Percentiles rank a stretch among this genome's conserved stretches.
phyloP scores from a whole-genome alignment of 1,284 basidiomycete genomes.

The Irpex sp. region DNA sequence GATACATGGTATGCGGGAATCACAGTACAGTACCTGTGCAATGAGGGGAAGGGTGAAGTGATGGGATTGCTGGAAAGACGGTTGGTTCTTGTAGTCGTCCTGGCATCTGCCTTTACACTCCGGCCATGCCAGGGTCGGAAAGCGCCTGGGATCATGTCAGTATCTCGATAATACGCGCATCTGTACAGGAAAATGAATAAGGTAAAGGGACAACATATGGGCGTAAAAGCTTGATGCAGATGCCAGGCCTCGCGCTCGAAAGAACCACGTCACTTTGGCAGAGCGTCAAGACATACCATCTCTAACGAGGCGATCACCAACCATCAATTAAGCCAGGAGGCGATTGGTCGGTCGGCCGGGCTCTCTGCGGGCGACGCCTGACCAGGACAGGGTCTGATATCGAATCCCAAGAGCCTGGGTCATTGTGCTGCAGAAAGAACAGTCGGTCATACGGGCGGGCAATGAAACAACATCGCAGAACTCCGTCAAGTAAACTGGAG shows the following conservation, averaged over 20 bases:
- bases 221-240: constrained; percentile 9
- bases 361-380: background rate
- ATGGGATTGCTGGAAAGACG: constrained; percentile 6
- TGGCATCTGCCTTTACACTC: constrained; percentile 13
- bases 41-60: constrained; percentile 12
- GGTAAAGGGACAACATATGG: constrained; percentile 13
- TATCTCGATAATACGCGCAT: constrained; percentile 15
- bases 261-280: background rate
- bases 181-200: constrained; percentile 9
- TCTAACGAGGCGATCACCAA: constrained; percentile 5
- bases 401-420: background rate
- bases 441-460: constrained; percentile 1
- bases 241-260: constrained; percentile 2
- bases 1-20: constrained; percentile 12
- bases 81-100: constrained; percentile 15
- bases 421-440: background rate
- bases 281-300: constrained; percentile 5
- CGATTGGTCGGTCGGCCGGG: constrained; percentile 5
- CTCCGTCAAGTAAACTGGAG: background rate
- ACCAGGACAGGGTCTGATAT: constrained; percentile 10
- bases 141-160: constrained; percentile 12
- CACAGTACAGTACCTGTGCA: background rate
- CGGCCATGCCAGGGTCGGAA: constrained; percentile 13
- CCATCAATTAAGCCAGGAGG: background rate
- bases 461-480: background rate